These are phyloP conservation scores for Canariomyces notabilis DNA, from an alignment of 2,329 filamentous ascomycete species.

Conservation along the genomic window DNA sequence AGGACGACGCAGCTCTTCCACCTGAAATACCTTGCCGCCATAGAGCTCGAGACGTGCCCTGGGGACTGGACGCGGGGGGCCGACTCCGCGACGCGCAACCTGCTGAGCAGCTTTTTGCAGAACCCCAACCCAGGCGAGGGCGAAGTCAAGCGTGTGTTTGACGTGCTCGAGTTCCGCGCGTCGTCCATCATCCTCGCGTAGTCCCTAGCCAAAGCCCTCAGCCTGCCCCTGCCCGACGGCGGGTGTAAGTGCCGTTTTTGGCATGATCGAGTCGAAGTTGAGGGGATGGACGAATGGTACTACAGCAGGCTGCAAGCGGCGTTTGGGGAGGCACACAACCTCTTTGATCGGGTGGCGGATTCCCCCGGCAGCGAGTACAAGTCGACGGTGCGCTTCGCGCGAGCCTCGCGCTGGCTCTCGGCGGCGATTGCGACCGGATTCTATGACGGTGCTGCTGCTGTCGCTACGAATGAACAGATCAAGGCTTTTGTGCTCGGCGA, in stretches of 20 bases:
- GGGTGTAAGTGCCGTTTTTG: slow-evolving; percentile 19
- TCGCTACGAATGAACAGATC: slow-evolving; percentile 6
- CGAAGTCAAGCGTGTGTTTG: slow-evolving; percentile 17
- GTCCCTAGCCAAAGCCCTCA: slow-evolving; percentile 14
- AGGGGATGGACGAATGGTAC: slow-evolving; percentile 1
- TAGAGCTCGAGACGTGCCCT: slow-evolving; percentile 18
- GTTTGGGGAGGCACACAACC: slow-evolving; percentile 10
- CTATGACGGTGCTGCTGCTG: neutral
- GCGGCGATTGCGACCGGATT: slow-evolving; percentile 16
- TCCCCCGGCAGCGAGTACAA: slow-evolving; percentile 21
- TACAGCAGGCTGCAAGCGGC: slow-evolving; percentile 17
- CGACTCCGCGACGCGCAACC: slow-evolving; percentile 10
- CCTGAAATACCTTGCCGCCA: slow-evolving; percentile 18
- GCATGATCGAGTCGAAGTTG: slow-evolving; percentile 12
- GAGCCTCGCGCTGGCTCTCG: slow-evolving; percentile 22
- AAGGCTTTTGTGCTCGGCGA: slow-evolving; percentile 8
- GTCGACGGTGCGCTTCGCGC: slow-evolving; percentile 15
- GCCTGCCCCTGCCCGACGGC: slow-evolving; percentile 12
- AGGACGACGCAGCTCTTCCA: slow-evolving; percentile 19
- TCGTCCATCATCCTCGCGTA: slow-evolving; percentile 20
- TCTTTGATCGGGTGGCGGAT: slow-evolving; percentile 15
- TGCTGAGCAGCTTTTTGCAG: slow-evolving; percentile 6
- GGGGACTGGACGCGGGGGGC: slow-evolving; percentile 16
- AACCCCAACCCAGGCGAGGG: slow-evolving; percentile 2
- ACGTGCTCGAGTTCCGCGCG: slow-evolving; percentile 21